Percentiles rank a stretch among this genome's conserved stretches.
These are phyloP conservation scores for Omphalotus guepiniiformis DNA, from an alignment of 768 basidiomycete species.

Conservation along the genomic window DNA sequence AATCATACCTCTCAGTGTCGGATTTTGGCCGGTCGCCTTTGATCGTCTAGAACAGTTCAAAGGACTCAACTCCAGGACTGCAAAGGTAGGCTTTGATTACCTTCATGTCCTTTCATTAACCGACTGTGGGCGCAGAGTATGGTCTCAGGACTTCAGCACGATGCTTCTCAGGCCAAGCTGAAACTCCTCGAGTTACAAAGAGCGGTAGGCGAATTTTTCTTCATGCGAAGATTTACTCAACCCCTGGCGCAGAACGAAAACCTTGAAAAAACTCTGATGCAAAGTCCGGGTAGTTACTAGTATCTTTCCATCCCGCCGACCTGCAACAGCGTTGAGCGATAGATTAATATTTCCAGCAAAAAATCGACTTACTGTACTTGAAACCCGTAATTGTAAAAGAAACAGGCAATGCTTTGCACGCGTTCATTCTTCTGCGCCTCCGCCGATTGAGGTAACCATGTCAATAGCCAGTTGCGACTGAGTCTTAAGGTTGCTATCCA, in stretches of 20 bases:
- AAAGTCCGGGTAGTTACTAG: no score
- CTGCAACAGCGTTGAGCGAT: no score
- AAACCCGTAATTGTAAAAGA: no score
- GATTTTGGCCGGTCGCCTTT: slow-evolving; percentile 52
- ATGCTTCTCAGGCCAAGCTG: slow-evolving; percentile 52
- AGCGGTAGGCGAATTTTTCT: slow-evolving; percentile 40
- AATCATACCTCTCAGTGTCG: slow-evolving; percentile 25
- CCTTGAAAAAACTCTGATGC: slow-evolving; percentile 17
- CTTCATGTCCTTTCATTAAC: not conserved
- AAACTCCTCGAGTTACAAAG: slow-evolving; percentile 68
- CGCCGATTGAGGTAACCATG: no score
- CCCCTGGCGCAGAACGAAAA: slow-evolving; percentile 23
- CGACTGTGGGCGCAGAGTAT: slow-evolving; percentile 49
- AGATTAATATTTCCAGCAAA: no score
- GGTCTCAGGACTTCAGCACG: slow-evolving; percentile 67
- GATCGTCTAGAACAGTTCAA: slow-evolving; percentile 57
- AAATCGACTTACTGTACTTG: no score
- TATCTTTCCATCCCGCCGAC: no score
- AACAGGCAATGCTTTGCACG: no score
- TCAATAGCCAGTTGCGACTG: no score
- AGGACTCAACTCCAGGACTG: slow-evolving; percentile 73
- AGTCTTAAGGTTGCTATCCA: no score
- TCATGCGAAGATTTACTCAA: not conserved
- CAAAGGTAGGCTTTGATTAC: slow-evolving; percentile 45
- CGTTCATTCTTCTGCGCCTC: no score